These are phyloP conservation scores for Ceratocystis colombiana DNA, from an alignment of 2,329 filamentous ascomycete genomes.

Conservation along the genomic window DNA sequence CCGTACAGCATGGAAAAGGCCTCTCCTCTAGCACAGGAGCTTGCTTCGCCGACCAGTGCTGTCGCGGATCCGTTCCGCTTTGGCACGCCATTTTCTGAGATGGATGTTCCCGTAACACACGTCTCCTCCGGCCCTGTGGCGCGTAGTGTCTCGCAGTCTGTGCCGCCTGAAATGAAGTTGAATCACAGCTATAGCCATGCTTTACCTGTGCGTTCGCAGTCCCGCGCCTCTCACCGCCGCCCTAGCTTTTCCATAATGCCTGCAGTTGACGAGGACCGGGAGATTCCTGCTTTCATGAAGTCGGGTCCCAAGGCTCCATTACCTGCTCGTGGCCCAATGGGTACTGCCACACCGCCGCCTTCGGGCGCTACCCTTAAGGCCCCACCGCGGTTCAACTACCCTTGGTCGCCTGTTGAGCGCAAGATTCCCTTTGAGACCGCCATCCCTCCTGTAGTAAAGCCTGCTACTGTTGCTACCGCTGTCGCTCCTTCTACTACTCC, in stretches of 20 bases:
- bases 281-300: constrained; percentile 32
- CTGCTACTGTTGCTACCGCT: constrained; percentile 25
- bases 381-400: constrained; percentile 46
- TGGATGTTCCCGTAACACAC: constrained; percentile 74
- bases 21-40: constrained; percentile 45
- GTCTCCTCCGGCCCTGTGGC: constrained; percentile 61
- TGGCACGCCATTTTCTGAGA: constrained; percentile 80
- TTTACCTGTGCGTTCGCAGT: constrained; percentile 40
- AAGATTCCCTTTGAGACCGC: constrained; percentile 38
- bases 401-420: constrained; percentile 45
- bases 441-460: constrained; percentile 33
- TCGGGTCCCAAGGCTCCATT: constrained; percentile 27
- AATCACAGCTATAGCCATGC: constrained; percentile 46
- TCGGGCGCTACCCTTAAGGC: constrained; percentile 29
- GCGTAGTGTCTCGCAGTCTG: constrained; percentile 76
- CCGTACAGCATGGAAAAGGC: constrained; percentile 45
- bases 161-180: constrained; percentile 71
- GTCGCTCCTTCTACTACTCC: neutral
- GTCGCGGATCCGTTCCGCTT: constrained; percentile 56
- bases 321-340: constrained; percentile 31
- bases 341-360: constrained; percentile 31
- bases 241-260: constrained; percentile 61
- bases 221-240: constrained; percentile 49
- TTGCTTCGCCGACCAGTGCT: constrained; percentile 40
- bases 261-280: constrained; percentile 55